These are phyloP conservation scores for Amanita thiersii DNA, from an alignment of 768 basidiomycete species.

Conservation along the genomic window DNA sequence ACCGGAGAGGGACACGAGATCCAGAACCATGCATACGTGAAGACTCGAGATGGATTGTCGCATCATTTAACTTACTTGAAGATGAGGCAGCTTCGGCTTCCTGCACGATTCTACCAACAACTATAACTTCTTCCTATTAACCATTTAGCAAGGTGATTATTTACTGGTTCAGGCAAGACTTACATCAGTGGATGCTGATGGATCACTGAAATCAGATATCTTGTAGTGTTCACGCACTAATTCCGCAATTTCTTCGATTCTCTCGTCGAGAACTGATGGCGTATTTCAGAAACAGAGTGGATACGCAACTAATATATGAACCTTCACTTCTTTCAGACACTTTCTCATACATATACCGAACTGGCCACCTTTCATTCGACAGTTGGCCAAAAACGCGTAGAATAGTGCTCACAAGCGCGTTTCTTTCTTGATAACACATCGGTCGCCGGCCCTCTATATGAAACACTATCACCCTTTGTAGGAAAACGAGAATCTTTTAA, in stretches of 20 bases:
- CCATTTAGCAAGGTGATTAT: conserved; percentile 3
- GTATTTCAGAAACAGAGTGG: background rate
- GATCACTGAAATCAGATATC: conserved; percentile 74
- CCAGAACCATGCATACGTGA: conserved; percentile 69
- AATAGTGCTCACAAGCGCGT: conserved; percentile 52
- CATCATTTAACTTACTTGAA: conserved; percentile 61
- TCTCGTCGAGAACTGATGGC: conserved; percentile 64
- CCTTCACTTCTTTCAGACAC: conserved; percentile 78
- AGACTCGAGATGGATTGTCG: conserved; percentile 71
- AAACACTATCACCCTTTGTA: conserved; percentile 16
- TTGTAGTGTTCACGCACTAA: conserved; percentile 63
- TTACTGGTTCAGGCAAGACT: conserved; percentile 11
- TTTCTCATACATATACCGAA: conserved; percentile 95
- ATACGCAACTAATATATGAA: conserved; percentile 18
- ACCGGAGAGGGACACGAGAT: conserved; percentile 61
- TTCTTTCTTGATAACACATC: conserved; percentile 30
- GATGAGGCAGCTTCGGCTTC: conserved; percentile 55
- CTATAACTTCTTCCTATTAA: conserved; percentile 50
- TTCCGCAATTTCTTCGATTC: conserved; percentile 82
- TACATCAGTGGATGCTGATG: conserved; percentile 35
- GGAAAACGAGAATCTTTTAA: conserved; percentile 29
- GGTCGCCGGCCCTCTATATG: conserved; percentile 31
- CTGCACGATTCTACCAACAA: conserved; percentile 67
- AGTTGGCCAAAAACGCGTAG: background rate
- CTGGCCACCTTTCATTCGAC: conserved; percentile 23